Percentiles rank a stretch among this genome's conserved stretches.
These are phyloP conservation scores for Fraxinus dipetala DNA, from an alignment of 305 asterid genomes.

Conservation along the genomic window DNA sequence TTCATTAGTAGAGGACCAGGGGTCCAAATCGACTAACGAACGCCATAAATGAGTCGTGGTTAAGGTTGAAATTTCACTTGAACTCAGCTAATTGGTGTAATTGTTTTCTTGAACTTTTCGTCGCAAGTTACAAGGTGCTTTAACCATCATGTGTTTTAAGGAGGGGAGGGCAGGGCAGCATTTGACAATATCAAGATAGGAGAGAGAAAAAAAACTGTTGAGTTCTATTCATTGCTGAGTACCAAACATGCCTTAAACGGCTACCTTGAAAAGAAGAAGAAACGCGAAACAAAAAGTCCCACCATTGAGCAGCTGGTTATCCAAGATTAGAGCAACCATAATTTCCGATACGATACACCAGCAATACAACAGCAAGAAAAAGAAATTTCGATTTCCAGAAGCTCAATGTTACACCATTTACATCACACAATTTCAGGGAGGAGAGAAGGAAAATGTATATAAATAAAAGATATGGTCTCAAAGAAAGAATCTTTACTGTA, in stretches of 20 bases:
- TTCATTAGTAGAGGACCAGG: too few species aligned
- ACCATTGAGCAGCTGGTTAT: not conserved
- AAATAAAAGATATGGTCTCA: not conserved
- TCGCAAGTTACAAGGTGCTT: not conserved
- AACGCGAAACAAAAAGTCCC: not conserved
- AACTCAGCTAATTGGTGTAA: too few species aligned
- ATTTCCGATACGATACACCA: not conserved
- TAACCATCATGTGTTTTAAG: not conserved
- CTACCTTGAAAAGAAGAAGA: not conserved
- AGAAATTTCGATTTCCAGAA: not conserved
- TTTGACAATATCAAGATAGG: not conserved
- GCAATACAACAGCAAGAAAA: not conserved
- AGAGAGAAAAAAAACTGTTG: too few species aligned
- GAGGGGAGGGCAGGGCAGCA: not conserved
- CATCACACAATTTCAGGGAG: not conserved
- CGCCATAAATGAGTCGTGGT: too few species aligned
- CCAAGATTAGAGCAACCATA: not conserved
- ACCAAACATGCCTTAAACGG: not conserved
- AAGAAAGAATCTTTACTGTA: slow-evolving; percentile 19
- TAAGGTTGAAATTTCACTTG: too few species aligned
- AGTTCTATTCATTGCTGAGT: not conserved
- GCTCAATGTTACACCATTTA: slow-evolving; percentile 14
- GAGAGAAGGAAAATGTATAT: not conserved
- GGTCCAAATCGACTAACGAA: too few species aligned
- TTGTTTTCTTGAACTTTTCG: not conserved